phyloP scores from a whole-genome alignment of 208 protist genomes.

The Acanthamoeba polyphaga region DNA sequence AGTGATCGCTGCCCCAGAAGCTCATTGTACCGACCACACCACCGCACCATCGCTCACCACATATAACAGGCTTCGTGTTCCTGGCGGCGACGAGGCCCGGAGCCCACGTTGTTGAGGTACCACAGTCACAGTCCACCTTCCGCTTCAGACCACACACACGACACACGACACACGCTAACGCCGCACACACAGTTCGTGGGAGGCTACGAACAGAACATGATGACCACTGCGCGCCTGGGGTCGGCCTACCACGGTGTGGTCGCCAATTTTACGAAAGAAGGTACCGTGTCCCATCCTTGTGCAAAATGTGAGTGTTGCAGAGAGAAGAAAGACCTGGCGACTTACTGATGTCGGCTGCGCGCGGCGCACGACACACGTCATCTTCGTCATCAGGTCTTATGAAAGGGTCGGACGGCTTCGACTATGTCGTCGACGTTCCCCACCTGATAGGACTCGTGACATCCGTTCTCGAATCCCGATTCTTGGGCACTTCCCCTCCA shows the following conservation, averaged over 20 bases:
- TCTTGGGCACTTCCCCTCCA: neutral
- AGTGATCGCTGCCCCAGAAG: neutral
- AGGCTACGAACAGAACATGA: constrained; percentile 18
- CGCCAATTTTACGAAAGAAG: neutral
- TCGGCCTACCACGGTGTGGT: constrained; percentile 8
- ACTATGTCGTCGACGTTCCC: neutral
- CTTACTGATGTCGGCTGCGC: neutral
- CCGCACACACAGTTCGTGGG: neutral
- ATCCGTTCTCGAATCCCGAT: neutral
- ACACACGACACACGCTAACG: too few relatives aligned
- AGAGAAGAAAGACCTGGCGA: too few relatives aligned
- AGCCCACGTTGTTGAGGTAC: constrained; percentile 2
- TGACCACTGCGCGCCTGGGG: neutral
- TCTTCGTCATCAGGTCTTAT: neutral
- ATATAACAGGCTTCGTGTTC: neutral
- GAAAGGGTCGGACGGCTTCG: neutral
- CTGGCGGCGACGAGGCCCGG: neutral
- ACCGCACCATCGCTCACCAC: neutral
- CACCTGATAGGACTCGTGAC: neutral
- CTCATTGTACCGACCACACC: too few relatives aligned
- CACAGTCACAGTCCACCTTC: neutral
- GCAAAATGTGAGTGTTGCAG: neutral
- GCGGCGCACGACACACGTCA: neutral
- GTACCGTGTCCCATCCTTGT: neutral
- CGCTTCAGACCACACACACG: too few relatives aligned